Evolutionary conservation across 2,329 filamentous ascomycete genomes (phyloP).

Genomic region (Colletotrichum sp.): DNA sequence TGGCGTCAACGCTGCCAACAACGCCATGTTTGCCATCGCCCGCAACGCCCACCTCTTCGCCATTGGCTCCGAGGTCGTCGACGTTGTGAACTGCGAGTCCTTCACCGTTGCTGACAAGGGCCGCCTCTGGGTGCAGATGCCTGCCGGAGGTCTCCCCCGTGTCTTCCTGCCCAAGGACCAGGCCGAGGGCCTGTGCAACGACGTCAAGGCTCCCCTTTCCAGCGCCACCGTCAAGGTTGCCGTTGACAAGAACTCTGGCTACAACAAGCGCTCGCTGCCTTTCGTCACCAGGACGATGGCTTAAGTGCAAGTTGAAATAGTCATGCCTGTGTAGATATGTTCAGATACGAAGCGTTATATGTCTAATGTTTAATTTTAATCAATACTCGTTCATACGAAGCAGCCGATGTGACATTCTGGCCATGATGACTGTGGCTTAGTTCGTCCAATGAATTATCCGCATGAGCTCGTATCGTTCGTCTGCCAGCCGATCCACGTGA

Average conservation of each 20-base stretch:
- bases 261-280: conserved; percentile 7
- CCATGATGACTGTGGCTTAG: neutral
- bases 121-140: conserved; percentile 20
- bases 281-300: neutral
- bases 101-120: conserved; percentile 10
- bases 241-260: conserved; percentile 16
- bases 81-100: conserved; percentile 47
- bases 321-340: neutral
- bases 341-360: neutral
- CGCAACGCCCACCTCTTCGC: conserved; percentile 40
- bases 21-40: conserved; percentile 36
- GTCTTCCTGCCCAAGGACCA: conserved; percentile 18
- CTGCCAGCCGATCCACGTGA: neutral
- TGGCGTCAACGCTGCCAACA: conserved; percentile 35
- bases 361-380: neutral
- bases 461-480: neutral
- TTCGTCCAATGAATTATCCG: neutral
- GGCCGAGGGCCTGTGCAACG: conserved; percentile 13
- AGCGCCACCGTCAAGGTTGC: conserved; percentile 15
- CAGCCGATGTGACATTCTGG: too few species aligned
- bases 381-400: neutral
- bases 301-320: neutral
- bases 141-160: conserved; percentile 13
- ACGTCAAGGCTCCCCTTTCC: conserved; percentile 4
- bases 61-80: conserved; percentile 36